Evolutionary conservation across 345 rosid genomes (phyloP).

Genomic region (Acer negundo): DNA sequence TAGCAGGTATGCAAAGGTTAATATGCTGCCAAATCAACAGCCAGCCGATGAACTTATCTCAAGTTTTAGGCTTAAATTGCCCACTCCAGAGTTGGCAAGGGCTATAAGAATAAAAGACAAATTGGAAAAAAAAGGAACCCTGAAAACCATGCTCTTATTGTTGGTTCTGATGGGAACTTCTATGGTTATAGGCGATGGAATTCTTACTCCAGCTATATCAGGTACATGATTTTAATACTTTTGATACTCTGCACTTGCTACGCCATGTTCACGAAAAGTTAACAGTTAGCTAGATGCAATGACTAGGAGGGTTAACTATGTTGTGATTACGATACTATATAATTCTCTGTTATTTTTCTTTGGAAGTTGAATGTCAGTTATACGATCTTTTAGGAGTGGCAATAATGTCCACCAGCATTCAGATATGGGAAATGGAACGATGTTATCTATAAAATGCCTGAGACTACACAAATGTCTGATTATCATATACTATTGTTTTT

Average conservation of each 20-base stretch:
- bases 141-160: constrained; percentile 75
- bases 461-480: constrained; percentile 5
- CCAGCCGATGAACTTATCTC: constrained; percentile 93
- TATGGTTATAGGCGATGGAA: constrained; percentile 96
- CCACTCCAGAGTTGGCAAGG: constrained; percentile 92
- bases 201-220: constrained; percentile 95
- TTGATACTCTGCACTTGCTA: background rate
- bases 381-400: background rate
- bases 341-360: background rate
- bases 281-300: background rate
- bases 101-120: constrained; percentile 78
- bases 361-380: background rate
- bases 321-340: background rate
- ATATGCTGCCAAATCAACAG: constrained; percentile 88
- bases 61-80: constrained; percentile 86
- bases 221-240: constrained; percentile 40
- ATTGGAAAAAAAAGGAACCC: constrained; percentile 65
- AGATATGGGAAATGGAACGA: background rate
- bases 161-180: constrained; percentile 97
- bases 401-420: background rate
- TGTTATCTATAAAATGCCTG: background rate
- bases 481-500: constrained; percentile 15
- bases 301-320: background rate
- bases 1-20: constrained; percentile 89
- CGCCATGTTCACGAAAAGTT: background rate